Conservation (phyloP, 2,329 filamentous ascomycete species). For the Epichloe uncinata region DNA sequence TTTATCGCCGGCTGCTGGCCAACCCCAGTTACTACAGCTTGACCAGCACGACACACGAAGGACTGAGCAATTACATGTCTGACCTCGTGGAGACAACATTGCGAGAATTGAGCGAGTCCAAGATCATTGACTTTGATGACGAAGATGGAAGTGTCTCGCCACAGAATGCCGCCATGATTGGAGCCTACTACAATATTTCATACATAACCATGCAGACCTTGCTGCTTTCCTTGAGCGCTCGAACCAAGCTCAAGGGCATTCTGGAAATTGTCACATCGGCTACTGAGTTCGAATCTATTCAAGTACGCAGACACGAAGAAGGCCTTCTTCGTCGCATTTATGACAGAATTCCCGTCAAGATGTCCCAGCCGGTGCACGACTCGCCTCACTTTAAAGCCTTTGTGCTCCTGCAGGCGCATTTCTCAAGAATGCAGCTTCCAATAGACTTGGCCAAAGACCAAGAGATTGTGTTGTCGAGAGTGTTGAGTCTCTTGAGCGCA, state of each 20-base stretch:
- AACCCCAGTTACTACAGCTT: constrained; percentile 96
- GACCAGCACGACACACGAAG: constrained; percentile 78
- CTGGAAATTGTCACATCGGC: constrained; percentile 95
- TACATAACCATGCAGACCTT: constrained; percentile 99
- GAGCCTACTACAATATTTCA: constrained; percentile 97
- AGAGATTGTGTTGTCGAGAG: constrained; percentile 71
- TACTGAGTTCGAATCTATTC: constrained; percentile 89
- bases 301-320: constrained; percentile 88
- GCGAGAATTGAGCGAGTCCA: constrained; percentile 80
- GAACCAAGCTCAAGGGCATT: constrained; percentile 92
- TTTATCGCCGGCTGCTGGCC: constrained; percentile 85
- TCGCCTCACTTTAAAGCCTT: constrained; percentile 98
- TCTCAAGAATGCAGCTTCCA: constrained; percentile 91
- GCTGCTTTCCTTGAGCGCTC: constrained; percentile 73
- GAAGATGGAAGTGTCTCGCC: constrained; percentile 83
- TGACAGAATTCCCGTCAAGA: constrained; percentile 88
- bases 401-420: constrained; percentile 92
- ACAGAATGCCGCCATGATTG: constrained; percentile 94
- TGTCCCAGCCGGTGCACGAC: constrained; percentile 73
- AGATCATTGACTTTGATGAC: constrained; percentile 91
- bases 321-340: constrained; percentile 81
- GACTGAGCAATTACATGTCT: constrained; percentile 85
- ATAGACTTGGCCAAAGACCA: constrained; percentile 95
- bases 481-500: constrained; percentile 77
- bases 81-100: constrained; percentile 88